Evolutionary conservation across 164 flowering plant genomes (phyloP).

Genomic region (Umbellularia californica): DNA sequence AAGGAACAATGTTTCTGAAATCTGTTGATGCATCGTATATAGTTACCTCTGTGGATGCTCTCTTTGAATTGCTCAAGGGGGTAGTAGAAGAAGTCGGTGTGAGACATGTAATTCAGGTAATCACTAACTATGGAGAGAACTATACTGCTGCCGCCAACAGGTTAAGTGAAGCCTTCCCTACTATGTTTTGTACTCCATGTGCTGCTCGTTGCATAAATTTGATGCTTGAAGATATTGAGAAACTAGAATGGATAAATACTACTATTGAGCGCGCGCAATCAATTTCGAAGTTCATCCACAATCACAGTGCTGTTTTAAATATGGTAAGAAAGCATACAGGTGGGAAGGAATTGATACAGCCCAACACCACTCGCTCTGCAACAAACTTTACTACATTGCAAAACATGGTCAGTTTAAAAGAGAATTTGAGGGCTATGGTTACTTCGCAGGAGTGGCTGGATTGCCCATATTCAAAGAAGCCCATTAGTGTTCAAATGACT

Average conservation of each 20-base stretch:
- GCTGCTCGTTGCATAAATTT: slow-evolving; percentile 52
- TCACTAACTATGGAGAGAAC: slow-evolving; percentile 51
- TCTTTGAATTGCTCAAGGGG: slow-evolving; percentile 58
- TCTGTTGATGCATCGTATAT: slow-evolving; percentile 58
- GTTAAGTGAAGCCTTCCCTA: slow-evolving; percentile 52
- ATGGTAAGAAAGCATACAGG: slow-evolving; percentile 27
- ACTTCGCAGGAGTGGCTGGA: slow-evolving; percentile 89
- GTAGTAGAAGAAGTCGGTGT: slow-evolving; percentile 84
- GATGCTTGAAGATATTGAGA: slow-evolving; percentile 70
- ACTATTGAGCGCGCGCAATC: slow-evolving; percentile 57
- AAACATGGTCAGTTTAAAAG: slow-evolving; percentile 53
- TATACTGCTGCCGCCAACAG: slow-evolving; percentile 53
- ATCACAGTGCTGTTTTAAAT: slow-evolving; percentile 11
- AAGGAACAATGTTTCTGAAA: slow-evolving; percentile 70
- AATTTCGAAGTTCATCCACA: slow-evolving; percentile 40
- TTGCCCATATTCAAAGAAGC: slow-evolving; percentile 49
- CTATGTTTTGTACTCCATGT: slow-evolving; percentile 77
- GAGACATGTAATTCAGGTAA: slow-evolving; percentile 69
- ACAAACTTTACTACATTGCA: slow-evolving; percentile 64
- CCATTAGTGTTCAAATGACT: slow-evolving; percentile 47
- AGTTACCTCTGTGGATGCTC: slow-evolving; percentile 39
- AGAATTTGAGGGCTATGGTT: slow-evolving; percentile 61
- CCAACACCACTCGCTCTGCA: slow-evolving; percentile 37
- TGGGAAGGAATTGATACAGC: slow-evolving; percentile 64
- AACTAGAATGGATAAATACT: slow-evolving; percentile 51